Conservation (phyloP, 2,329 filamentous ascomycete species). For the Claviceps pazoutovae region DNA sequence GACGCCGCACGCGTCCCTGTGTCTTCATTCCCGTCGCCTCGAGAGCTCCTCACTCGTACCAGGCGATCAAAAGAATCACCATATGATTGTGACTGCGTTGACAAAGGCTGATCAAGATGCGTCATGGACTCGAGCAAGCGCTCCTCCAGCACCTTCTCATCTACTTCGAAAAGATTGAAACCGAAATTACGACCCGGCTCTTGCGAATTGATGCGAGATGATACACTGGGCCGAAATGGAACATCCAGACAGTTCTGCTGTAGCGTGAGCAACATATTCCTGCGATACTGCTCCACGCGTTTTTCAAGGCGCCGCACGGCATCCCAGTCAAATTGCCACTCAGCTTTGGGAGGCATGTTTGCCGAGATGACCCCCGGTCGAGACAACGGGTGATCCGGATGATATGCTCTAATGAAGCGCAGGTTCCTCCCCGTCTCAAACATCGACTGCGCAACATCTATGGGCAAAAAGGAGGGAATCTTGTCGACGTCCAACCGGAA, state of each 20-base stretch:
- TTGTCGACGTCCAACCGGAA: constrained; percentile 49
- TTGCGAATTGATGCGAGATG: not conserved
- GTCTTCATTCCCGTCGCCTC: constrained; percentile 4
- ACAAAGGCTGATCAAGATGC: constrained; percentile 22
- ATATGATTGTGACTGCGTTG: constrained; percentile 7
- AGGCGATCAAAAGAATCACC: constrained; percentile 27
- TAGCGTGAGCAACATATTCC: constrained; percentile 14
- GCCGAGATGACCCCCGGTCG: constrained; percentile 31
- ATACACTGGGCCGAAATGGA: not conserved
- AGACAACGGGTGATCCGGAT: constrained; percentile 57
- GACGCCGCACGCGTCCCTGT: constrained; percentile 2
- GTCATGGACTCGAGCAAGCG: constrained; percentile 37
- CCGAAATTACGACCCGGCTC: constrained; percentile 9
- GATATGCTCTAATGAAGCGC: constrained; percentile 54
- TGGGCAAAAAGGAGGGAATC: constrained; percentile 58
- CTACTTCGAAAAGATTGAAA: constrained; percentile 35
- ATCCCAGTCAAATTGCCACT: constrained; percentile 61
- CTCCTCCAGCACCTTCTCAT: constrained; percentile 31
- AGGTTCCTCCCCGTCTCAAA: constrained; percentile 71
- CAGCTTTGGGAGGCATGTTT: constrained; percentile 40
- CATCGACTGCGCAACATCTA: constrained; percentile 55
- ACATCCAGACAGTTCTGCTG: constrained; percentile 5
- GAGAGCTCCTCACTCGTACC: constrained; percentile 26
- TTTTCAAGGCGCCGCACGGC: constrained; percentile 50
- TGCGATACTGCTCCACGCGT: constrained; percentile 32